phyloP scores from a whole-genome alignment of 768 basidiomycete species.

The Podaxis carcinomalis region DNA sequence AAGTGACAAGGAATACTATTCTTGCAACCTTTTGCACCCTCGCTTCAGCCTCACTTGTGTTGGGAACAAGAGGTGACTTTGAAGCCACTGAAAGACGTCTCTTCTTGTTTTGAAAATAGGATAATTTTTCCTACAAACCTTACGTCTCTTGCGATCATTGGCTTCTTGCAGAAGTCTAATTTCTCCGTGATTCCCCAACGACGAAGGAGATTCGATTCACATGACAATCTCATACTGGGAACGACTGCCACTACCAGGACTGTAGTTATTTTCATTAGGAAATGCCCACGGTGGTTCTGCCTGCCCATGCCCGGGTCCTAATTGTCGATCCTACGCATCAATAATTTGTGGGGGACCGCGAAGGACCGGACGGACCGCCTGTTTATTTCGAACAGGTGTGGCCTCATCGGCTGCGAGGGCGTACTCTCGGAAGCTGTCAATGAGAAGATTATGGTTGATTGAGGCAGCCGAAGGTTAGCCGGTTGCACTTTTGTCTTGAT shows the following conservation, averaged over 20 bases:
- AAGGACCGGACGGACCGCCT: conserved; percentile 11
- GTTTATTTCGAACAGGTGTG: background rate
- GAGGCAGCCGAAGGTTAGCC: background rate
- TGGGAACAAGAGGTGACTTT: background rate
- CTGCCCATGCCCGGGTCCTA: background rate
- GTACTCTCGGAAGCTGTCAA: conserved; percentile 5
- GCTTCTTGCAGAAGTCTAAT: conserved; percentile 10
- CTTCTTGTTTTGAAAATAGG: background rate
- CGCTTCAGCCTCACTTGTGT: background rate
- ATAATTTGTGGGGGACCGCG: background rate
- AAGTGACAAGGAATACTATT: background rate
- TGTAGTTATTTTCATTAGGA: background rate
- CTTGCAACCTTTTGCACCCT: background rate
- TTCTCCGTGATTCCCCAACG: conserved; percentile 5
- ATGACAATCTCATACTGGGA: conserved; percentile 2
- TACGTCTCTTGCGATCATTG: background rate
- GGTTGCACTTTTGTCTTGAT: background rate
- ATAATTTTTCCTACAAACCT: background rate
- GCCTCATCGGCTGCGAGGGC: background rate
- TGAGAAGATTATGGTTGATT: background rate
- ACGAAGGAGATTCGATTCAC: background rate
- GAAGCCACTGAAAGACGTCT: background rate
- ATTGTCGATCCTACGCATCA: background rate
- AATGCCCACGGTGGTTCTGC: background rate
- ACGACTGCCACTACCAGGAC: background rate